Evolutionary conservation across 305 asterid genomes (phyloP), one percentile per base, ranked within the genome.

Genomic region (Fraxinus ornus): DNA sequence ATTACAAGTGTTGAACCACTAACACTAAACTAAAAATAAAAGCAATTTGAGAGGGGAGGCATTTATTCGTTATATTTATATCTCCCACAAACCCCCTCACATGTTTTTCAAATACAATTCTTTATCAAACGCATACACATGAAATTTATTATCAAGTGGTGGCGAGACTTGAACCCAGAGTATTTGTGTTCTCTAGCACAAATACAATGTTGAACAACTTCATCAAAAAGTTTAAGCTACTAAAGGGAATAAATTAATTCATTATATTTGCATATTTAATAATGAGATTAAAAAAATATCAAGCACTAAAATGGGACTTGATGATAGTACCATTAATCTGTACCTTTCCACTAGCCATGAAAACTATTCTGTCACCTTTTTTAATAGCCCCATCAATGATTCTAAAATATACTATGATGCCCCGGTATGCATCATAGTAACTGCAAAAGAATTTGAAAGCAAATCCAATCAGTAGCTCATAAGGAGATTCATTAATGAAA

Each of bases 311-410:
- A 41, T 44, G 13, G 82, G 68, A 28, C 19, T 44, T 83, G 80
- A 83, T 10, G 62, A 73, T 83, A 80, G 77, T 77, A 82, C 70
- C 57, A 44, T 12, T 70, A 82, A 85, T 19, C 9, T 80, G 19
- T 87, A 96, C 99, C 98, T 94, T 96, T 85, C 92, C 92, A 84
- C 99, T 96, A 44, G 98, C 99, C 99, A 96, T 96, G 82, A 96
- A 96, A 86, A 94, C 24, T 75, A 96, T 88, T 87, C 97, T 87
- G 83, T 96, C 98, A 82, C 99, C 99, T 87, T 91, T 96, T 84
- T 76, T 91, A 26, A 96, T 81, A 64, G 93, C 87, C 88, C 99
- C 99, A 88, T 96, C 99, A 89, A 92, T 91, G 84, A 94, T 80
- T 76, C 99, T 97, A 86, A 96, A 96, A 88, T 96, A 96, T 64